Evolutionary conservation across 306 rosid genomes (phyloP), one percentile per base, ranked within the genome.

Genomic region (Quillaja saponaria): DNA sequence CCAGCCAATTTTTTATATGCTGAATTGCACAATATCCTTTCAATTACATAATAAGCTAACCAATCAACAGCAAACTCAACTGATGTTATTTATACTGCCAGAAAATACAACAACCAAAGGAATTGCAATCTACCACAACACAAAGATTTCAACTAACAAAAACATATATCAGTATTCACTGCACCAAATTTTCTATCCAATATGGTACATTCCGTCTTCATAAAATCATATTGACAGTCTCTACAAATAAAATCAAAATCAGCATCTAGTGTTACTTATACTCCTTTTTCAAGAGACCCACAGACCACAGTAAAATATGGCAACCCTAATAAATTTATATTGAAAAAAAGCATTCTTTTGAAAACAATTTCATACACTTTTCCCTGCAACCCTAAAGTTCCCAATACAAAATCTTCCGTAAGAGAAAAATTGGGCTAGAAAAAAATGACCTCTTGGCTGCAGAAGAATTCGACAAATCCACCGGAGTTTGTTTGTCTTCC

Each of bases 401-500:
- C n/a, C 31, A 17, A 17, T 4, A 34, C 17, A 40, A 34, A 11
- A 20, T 6, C n/a, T n/a, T n/a, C n/a, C 34, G 7, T 21, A 40
- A 13, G 16, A 55, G 5, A 52, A 61, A 19, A 2, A n/a, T n/a
- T n/a, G n/a, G n/a, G n/a, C n/a, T n/a, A n/a, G n/a, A n/a, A n/a
- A n/a, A n/a, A n/a, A n/a, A n/a, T n/a, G 34, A 88, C 95, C 96
- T 75, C 80, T 74, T 86, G 13, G 89, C 60, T 0, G 78, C 68
- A 38, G 96, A 64, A 64, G 68, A 57, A 62, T 5, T 63, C 18
- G 86, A 28, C 48, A 63, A 51, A 46, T 85, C 80, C 0, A 82
- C 17, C 7, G 11, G 77, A 31, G 68, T 57, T 1, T 71, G 64
- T 55, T 74, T 83, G 48, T 74, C 80, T 31, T 81, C 91, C 70